Percentiles rank a stretch among this genome's conserved stretches.
These are phyloP conservation scores for Sergeia podlipaevii DNA, from an alignment of 208 protist genomes.

Conservation along the genomic window DNA sequence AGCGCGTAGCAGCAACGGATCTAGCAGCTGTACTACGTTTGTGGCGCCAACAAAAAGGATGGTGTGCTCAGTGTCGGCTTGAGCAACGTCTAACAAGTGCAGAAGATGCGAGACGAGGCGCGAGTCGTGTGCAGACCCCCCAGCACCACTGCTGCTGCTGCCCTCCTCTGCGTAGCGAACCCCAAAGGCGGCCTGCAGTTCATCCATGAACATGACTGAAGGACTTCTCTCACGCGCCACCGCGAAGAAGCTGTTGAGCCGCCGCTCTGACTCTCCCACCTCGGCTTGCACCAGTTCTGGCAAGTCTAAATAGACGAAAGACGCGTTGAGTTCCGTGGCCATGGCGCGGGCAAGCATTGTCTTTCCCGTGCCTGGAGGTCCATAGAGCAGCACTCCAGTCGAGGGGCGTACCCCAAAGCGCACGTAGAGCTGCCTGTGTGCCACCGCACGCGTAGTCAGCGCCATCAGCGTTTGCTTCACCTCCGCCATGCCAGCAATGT, in stretches of 20 bases:
- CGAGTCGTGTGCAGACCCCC: slow-evolving; percentile 37
- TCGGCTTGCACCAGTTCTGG: slow-evolving; percentile 83
- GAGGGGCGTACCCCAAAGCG: slow-evolving; percentile 67
- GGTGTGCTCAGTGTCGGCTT: slow-evolving; percentile 43
- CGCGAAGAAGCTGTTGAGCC: slow-evolving; percentile 80
- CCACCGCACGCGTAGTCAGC: slow-evolving; percentile 42
- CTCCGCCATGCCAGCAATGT: slow-evolving; percentile 71
- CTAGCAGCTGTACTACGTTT: slow-evolving; percentile 63
- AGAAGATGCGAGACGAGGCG: slow-evolving; percentile 73
- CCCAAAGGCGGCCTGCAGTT: slow-evolving; percentile 92
- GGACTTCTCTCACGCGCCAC: slow-evolving; percentile 74
- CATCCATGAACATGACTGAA: slow-evolving; percentile 93
- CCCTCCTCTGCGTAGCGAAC: slow-evolving; percentile 19
- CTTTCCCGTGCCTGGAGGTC: slow-evolving; percentile 92
- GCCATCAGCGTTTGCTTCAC: slow-evolving; percentile 51
- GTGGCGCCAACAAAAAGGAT: slow-evolving; percentile 80
- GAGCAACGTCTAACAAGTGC: slow-evolving; percentile 62
- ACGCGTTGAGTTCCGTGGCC: slow-evolving; percentile 81
- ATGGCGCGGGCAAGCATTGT: slow-evolving; percentile 92
- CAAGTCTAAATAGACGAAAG: slow-evolving; percentile 91
- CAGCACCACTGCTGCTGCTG: background rate
- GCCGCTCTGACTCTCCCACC: slow-evolving; percentile 90
- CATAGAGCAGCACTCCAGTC: slow-evolving; percentile 86
- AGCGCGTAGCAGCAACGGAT: slow-evolving; percentile 67
- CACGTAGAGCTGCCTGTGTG: slow-evolving; percentile 14